Percentiles rank a stretch among this genome's conserved stretches.
Evolutionary conservation across 768 basidiomycete species (phyloP).

Genomic region (Trichaptum fuscoviolaceum): DNA sequence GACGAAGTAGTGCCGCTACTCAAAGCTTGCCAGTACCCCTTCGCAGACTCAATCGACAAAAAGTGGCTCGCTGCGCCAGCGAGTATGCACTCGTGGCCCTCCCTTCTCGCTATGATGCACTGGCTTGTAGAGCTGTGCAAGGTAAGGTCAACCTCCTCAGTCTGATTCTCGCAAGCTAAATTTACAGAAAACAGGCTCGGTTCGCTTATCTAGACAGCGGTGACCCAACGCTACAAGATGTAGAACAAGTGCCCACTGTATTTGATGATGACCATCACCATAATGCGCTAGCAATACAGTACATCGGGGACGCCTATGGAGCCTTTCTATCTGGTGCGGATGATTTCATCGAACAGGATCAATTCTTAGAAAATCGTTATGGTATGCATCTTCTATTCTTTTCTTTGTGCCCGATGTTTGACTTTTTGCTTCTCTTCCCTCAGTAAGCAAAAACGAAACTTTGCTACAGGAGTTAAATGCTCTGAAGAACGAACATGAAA

Average conservation of each 20-base stretch:
- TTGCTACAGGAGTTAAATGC: slow-evolving; percentile 60
- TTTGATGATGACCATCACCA: slow-evolving; percentile 74
- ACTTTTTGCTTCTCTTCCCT: slow-evolving; percentile 3
- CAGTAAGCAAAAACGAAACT: slow-evolving; percentile 70
- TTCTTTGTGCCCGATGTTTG: slow-evolving; percentile 4
- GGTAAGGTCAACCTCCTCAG: slow-evolving; percentile 34
- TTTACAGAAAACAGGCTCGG: slow-evolving; percentile 18
- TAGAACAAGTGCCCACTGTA: slow-evolving; percentile 60
- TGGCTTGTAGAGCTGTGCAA: slow-evolving; percentile 88
- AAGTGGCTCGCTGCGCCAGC: slow-evolving; percentile 88
- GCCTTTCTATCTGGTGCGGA: slow-evolving; percentile 65
- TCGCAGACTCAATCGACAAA: slow-evolving; percentile 68
- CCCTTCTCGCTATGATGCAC: slow-evolving; percentile 79
- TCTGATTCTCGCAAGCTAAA: not conserved
- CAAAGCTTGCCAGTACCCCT: slow-evolving; percentile 78
- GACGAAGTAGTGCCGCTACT: slow-evolving; percentile 79
- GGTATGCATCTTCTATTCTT: slow-evolving; percentile 36
- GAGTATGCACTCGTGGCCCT: slow-evolving; percentile 89
- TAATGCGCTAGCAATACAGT: slow-evolving; percentile 71
- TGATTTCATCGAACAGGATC: slow-evolving; percentile 64
- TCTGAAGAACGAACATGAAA: slow-evolving; percentile 48
- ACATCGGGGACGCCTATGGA: slow-evolving; percentile 61
- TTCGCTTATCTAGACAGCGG: slow-evolving; percentile 51
- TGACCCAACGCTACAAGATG: slow-evolving; percentile 63
- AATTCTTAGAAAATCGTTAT: slow-evolving; percentile 69